A percentile compares a stretch with the other conserved stretches of the same genome.
phyloP scores from a whole-genome alignment of 2,329 filamentous ascomycete species.

The Achaetomium macrosporum region DNA sequence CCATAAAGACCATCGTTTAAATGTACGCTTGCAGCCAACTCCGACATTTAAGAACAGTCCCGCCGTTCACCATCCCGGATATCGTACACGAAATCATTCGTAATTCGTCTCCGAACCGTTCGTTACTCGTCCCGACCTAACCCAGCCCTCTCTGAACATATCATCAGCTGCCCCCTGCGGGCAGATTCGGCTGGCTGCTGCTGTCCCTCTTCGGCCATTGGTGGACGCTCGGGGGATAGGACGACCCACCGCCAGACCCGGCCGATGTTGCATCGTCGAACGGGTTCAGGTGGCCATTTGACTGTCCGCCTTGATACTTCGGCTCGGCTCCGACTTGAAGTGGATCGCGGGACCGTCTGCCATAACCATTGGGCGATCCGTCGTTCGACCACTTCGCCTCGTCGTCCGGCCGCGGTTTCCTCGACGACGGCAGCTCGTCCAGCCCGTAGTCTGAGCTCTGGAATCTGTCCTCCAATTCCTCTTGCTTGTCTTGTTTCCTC shows the following conservation, averaged over 20 bases:
- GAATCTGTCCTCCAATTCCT: constrained; percentile 23
- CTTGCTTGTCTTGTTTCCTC: constrained; percentile 18
- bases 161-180: not conserved
- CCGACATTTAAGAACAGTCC: not conserved
- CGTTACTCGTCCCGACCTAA: not conserved
- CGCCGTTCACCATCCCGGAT: not conserved
- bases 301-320: constrained; percentile 1
- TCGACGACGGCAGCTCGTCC: constrained; percentile 13
- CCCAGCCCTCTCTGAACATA: not conserved
- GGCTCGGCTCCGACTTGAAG: constrained; percentile 13
- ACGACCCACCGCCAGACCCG: constrained; percentile 1
- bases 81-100: constrained; percentile 12
- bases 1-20: not conserved
- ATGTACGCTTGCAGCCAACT: not conserved
- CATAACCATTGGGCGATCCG: constrained; percentile 9
- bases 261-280: constrained; percentile 16
- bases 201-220: constrained; percentile 14
- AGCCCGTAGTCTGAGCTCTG: constrained; percentile 23
- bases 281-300: constrained; percentile 12
- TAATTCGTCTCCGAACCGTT: constrained; percentile 1
- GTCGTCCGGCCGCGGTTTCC: constrained; percentile 7
- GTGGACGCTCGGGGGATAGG: constrained; percentile 2
- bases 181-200: constrained; percentile 1
- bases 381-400: constrained; percentile 7
- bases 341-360: constrained; percentile 15